Conservation (phyloP, 306 rosid genomes). For the Herpetospermum pedunculosum region DNA sequence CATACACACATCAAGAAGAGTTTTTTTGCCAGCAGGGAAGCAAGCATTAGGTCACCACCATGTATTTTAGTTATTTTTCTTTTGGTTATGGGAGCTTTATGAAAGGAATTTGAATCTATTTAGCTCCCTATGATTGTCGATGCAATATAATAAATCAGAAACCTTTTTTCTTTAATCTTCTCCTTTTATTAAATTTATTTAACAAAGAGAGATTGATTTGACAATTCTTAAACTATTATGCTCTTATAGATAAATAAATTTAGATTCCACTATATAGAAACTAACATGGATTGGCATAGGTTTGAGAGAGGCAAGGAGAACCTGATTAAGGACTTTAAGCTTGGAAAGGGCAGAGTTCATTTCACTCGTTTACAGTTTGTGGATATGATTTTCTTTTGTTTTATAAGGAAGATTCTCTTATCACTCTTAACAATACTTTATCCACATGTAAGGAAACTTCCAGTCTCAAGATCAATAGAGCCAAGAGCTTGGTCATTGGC, state of each 20-base stretch:
- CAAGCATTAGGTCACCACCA: not conserved
- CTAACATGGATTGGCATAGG: not conserved
- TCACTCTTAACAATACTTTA: not conserved
- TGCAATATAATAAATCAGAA: not conserved
- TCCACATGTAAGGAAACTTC: not conserved
- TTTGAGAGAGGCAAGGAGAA: not conserved
- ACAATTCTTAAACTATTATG: not conserved
- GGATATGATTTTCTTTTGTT: not conserved
- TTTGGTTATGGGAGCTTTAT: not conserved
- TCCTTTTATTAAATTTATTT: not conserved
- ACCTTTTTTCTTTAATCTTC: not conserved
- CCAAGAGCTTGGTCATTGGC: not conserved
- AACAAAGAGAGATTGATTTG: not conserved
- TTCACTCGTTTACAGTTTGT: not conserved
- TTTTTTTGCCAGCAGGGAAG: not conserved
- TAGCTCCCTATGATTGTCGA: not conserved
- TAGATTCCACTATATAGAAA: not conserved
- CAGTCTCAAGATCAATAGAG: not conserved
- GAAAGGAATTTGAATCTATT: not conserved
- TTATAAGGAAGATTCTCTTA: not conserved
- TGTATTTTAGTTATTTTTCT: not conserved
- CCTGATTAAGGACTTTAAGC: not conserved
- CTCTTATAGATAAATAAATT: not conserved
- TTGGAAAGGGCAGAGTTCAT: not conserved
- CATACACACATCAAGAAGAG: slow-evolving; percentile 9